phyloP scores from a whole-genome alignment of 108 stramenopile species.

The Cyclotella atomus region DNA sequence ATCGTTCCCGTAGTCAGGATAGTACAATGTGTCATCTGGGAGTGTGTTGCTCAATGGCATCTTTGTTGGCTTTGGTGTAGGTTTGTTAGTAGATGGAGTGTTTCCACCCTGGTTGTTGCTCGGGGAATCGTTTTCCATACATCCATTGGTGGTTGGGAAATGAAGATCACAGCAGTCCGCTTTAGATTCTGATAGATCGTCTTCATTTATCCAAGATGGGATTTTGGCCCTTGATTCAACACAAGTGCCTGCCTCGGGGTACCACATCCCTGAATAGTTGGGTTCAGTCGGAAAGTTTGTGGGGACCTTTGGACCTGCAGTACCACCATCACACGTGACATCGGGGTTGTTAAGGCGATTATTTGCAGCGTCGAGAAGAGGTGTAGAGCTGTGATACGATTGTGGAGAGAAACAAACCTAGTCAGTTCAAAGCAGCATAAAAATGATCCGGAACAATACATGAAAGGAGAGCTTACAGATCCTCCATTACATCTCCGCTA shows the following conservation, averaged over 20 bases:
- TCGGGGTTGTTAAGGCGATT: constrained; percentile 27
- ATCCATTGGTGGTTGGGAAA: neutral
- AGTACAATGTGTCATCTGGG: neutral
- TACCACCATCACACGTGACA: constrained; percentile 4
- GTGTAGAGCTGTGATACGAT: constrained; percentile 14
- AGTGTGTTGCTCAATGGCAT: neutral
- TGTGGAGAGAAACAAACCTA: too few species aligned
- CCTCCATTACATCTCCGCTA: constrained; percentile 19
- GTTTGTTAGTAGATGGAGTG: neutral
- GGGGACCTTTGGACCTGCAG: neutral
- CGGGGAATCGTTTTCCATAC: neutral
- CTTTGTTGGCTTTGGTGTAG: neutral
- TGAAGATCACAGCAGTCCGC: neutral
- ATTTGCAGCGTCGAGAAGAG: constrained; percentile 30
- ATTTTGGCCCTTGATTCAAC: neutral
- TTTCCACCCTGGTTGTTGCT: too few species aligned
- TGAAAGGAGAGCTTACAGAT: constrained; percentile 6
- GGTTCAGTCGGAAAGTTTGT: neutral
- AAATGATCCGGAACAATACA: neutral
- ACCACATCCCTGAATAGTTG: neutral
- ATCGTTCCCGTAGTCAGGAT: constrained; percentile 19
- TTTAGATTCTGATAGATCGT: constrained; percentile 8
- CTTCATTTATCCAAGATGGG: constrained; percentile 1
- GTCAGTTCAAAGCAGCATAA: too few species aligned
- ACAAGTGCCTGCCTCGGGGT: constrained; percentile 1